Evolutionary conservation across 768 basidiomycete species (phyloP).

Genomic region (Clathrus columnatus): DNA sequence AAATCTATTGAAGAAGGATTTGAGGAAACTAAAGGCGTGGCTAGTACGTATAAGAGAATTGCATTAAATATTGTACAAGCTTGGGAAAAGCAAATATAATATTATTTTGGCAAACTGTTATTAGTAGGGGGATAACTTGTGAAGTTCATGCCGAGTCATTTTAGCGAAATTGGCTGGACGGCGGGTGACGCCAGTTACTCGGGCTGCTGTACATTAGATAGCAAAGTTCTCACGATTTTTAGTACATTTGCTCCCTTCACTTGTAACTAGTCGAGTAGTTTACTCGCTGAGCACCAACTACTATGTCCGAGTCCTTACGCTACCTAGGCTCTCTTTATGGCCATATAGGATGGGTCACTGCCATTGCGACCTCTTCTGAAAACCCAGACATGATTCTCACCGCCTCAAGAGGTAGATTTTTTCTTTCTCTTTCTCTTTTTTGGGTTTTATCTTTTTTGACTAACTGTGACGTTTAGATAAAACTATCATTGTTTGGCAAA

Average conservation of each 20-base stretch:
- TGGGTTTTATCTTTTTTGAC: constrained; percentile 21
- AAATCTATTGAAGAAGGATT: background rate
- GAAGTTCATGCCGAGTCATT: background rate
- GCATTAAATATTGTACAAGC: background rate
- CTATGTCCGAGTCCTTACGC: constrained; percentile 78
- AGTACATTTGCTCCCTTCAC: background rate
- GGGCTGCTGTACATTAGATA: constrained; percentile 11
- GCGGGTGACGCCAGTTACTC: constrained; percentile 1
- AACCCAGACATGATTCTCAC: constrained; percentile 99
- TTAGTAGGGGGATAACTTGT: background rate
- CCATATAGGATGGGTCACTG: constrained; percentile 97
- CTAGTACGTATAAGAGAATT: background rate
- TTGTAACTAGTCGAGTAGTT: background rate
- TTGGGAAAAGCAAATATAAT: background rate
- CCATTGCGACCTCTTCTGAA: constrained; percentile 96
- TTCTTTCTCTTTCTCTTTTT: constrained; percentile 19
- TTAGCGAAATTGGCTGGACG: background rate
- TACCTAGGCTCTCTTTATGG: constrained; percentile 88
- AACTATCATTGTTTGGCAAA: constrained; percentile 98
- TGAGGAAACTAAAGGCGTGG: background rate
- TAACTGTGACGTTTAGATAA: constrained; percentile 58
- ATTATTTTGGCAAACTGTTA: background rate
- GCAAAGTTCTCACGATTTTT: constrained; percentile 2
- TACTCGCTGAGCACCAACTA: constrained; percentile 11
- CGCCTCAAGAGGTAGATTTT: constrained; percentile 80